phyloP scores from a whole-genome alignment of 2,329 filamentous ascomycete genomes.

The Ophiognomonia clavigignenti-juglandacearum region DNA sequence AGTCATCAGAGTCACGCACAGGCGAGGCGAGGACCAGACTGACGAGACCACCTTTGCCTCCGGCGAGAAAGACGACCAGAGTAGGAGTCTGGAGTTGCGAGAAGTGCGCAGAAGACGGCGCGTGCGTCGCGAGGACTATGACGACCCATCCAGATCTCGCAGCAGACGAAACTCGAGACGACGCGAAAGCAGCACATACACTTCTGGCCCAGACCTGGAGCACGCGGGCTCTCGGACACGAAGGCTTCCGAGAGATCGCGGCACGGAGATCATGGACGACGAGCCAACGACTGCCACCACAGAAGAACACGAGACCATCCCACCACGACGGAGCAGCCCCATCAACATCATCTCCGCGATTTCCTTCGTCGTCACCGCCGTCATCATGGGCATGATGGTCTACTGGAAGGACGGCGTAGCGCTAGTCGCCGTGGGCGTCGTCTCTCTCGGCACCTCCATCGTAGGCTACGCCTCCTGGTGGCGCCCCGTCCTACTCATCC shows the following conservation, averaged over 20 bases:
- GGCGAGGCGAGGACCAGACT: neutral
- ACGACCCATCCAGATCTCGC: no score
- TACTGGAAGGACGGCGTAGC: conserved; percentile 45
- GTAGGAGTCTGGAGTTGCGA: no score
- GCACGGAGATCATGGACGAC: no score
- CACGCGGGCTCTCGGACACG: no score
- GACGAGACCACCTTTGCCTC: no score
- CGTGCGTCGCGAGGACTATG: no score
- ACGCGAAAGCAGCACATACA: no score
- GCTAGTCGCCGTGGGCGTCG: conserved; percentile 43
- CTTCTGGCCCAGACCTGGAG: no score
- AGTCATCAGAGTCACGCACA: conserved; percentile 39
- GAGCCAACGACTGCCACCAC: conserved; percentile 24
- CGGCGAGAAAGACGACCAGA: no score
- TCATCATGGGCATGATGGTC: conserved; percentile 39
- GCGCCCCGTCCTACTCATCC: conserved; percentile 49
- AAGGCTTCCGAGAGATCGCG: no score
- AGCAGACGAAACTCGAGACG: no score
- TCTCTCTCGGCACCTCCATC: conserved; percentile 48
- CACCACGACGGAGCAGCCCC: conserved; percentile 43
- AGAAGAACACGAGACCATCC: conserved; percentile 41
- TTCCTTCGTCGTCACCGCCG: conserved; percentile 44
- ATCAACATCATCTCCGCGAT: conserved; percentile 48
- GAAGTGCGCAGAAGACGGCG: no score
- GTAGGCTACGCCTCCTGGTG: conserved; percentile 55